Percentiles rank a stretch among this genome's conserved stretches.
These are phyloP conservation scores for Fragilaria crotonensis DNA, from an alignment of 108 stramenopile genomes.

Conservation along the genomic window DNA sequence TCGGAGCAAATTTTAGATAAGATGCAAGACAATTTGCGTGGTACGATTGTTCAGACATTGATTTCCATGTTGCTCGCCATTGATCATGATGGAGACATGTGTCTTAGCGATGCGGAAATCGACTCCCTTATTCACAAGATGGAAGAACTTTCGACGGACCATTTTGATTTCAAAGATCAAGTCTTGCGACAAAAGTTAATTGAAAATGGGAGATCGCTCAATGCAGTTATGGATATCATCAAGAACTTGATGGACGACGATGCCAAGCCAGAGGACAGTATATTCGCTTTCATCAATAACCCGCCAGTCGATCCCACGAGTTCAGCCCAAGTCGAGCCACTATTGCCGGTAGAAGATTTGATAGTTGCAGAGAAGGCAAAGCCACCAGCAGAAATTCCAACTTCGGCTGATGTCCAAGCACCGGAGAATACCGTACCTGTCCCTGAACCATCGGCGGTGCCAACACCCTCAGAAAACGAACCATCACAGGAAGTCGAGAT, in stretches of 20 bases:
- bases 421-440: too few relatives aligned
- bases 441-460: not conserved
- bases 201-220: slow-evolving; percentile 23
- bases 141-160: slow-evolving; percentile 21
- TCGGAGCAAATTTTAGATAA: slow-evolving; percentile 16
- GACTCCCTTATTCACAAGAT: slow-evolving; percentile 16
- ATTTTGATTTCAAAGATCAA: slow-evolving; percentile 24
- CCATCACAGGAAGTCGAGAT: not conserved
- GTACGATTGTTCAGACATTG: slow-evolving; percentile 22
- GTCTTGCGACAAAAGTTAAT: slow-evolving; percentile 12
- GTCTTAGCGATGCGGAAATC: slow-evolving; percentile 33
- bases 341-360: too few relatives aligned
- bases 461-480: not conserved
- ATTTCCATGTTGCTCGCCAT: slow-evolving; percentile 19
- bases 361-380: too few relatives aligned
- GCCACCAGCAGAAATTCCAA: too few relatives aligned
- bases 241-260: slow-evolving; percentile 44
- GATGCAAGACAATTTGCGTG: slow-evolving; percentile 18
- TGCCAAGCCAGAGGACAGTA: slow-evolving; percentile 23
- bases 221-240: slow-evolving; percentile 59
- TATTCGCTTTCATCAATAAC: not conserved
- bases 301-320: not conserved
- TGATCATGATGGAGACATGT: slow-evolving; percentile 29
- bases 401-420: too few relatives aligned
- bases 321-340: not conserved